Evolutionary conservation across 805 yeast genomes (phyloP).

Genomic region (Torulaspora gathmanii): DNA sequence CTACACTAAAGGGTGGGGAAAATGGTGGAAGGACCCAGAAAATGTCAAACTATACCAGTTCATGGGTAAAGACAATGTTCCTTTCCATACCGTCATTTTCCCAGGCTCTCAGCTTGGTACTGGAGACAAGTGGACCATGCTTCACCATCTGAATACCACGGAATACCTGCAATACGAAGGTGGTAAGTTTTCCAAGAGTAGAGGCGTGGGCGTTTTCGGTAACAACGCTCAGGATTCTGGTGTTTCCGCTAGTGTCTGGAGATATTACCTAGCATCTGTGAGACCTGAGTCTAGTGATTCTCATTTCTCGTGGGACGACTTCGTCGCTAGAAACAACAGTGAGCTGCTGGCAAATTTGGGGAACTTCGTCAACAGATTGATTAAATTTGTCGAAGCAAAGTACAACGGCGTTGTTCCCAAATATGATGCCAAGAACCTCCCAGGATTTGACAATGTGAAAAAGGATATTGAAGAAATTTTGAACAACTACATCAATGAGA

Average conservation of each 20-base stretch:
- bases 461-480: conserved; percentile 61
- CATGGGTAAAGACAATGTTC: conserved; percentile 99
- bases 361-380: conserved; percentile 89
- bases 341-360: conserved; percentile 95
- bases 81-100: conserved; percentile 98
- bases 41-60: conserved; percentile 86
- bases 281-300: conserved; percentile 96
- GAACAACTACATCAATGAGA: conserved; percentile 55
- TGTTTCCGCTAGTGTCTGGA: conserved; percentile 89
- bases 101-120: conserved; percentile 93
- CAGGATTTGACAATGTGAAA: conserved; percentile 44
- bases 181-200: conserved; percentile 96
- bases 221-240: conserved; percentile 95
- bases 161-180: conserved; percentile 97
- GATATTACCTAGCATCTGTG: conserved; percentile 86
- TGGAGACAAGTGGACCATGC: conserved; percentile 79
- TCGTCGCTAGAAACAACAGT: conserved; percentile 87
- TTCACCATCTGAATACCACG: conserved; percentile 87
- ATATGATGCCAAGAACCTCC: conserved; percentile 46
- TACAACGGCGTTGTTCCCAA: conserved; percentile 86
- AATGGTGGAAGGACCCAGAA: conserved; percentile 96
- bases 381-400: conserved; percentile 84
- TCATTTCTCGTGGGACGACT: conserved; percentile 96
- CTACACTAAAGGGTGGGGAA: conserved; percentile 72
- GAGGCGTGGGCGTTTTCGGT: conserved; percentile 97